Evolutionary conservation across 768 basidiomycete species (phyloP), one percentile per base, ranked within the genome.

Genomic region (Coprinopsis sp.): DNA sequence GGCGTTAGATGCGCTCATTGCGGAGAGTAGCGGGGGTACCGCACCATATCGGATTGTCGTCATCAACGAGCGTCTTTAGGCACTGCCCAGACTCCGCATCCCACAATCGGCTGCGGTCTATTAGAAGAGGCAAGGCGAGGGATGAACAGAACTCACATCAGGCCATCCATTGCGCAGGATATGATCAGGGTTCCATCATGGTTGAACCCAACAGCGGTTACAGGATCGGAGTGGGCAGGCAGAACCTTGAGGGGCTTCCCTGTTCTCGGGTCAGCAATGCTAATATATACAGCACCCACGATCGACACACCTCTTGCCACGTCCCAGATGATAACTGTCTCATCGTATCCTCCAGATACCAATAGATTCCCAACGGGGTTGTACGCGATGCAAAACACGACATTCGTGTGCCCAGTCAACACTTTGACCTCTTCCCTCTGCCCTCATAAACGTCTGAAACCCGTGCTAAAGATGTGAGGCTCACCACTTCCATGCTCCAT

Each of bases 301-400:
- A 5, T 19, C 27, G 27, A 37, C 47, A n/a, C 51, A 91, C 92
- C 92, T 77, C 84, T 73, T 21, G 88, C 82, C 22, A 95, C 84
- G 62, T 99, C 94, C 95, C 95, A 98, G n/a, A 98, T 77, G 38
- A 91, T 79, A 14, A 98, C 89, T 13, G 88, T 92, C 70, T 99
- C 96, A 57, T 99, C 96, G 58, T 88, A 94, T 1, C 89, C 88
- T 24, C 96, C 96, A 18, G 91, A 94, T 13, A 89, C 96, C 44
- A 98, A 71, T 27, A 99, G 69, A 62, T 92, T 94, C 0, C 89
- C 88, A 59, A 83, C 78, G 1, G 91, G 93, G 55, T 89, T 93
- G 65, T 86, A 98, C 58, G 91, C 88, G 18, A 97, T 76, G 53
- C 92, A 94, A 58, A 96, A 93, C 1, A 98, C 92, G 49, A 91